Conservation (phyloP, 495 filamentous ascomycete species). For the Neurospora africana region DNA sequence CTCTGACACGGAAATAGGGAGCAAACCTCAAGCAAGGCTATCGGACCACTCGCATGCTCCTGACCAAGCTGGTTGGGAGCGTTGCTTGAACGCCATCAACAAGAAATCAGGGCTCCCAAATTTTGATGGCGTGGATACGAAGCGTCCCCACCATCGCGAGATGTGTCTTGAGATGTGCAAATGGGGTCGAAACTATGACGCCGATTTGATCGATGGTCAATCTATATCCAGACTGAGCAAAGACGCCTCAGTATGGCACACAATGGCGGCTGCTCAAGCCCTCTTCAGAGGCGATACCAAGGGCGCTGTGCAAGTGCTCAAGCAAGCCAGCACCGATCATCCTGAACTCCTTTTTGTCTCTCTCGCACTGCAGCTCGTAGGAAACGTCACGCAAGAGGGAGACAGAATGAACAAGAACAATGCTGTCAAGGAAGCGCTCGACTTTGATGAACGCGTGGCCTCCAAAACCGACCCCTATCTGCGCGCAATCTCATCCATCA, state of each 20-base stretch:
- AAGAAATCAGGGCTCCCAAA: slow-evolving; percentile 30
- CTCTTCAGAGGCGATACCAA: slow-evolving; percentile 62
- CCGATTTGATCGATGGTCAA: slow-evolving; percentile 40
- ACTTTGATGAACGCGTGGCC: slow-evolving; percentile 37
- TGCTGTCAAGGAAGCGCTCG: slow-evolving; percentile 25
- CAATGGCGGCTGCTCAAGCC: slow-evolving; percentile 70
- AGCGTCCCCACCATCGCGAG: slow-evolving; percentile 61
- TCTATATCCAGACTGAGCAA: slow-evolving; percentile 41
- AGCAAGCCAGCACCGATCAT: slow-evolving; percentile 35
- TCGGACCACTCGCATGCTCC: slow-evolving; percentile 29
- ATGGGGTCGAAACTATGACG: slow-evolving; percentile 48
- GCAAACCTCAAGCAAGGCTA: slow-evolving; percentile 31
- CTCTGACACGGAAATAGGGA: slow-evolving; percentile 12
- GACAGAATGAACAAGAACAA: slow-evolving; percentile 18
- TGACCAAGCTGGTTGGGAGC: slow-evolving; percentile 38
- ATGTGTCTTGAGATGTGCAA: slow-evolving; percentile 71
- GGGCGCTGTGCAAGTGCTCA: slow-evolving; percentile 42
- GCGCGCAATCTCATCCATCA: slow-evolving; percentile 82
- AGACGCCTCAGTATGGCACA: slow-evolving; percentile 54
- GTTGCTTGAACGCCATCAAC: slow-evolving; percentile 34
- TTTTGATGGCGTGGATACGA: slow-evolving; percentile 45
- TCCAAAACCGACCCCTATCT: slow-evolving; percentile 69
- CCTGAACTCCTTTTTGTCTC: slow-evolving; percentile 43
- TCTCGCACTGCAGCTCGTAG: slow-evolving; percentile 41
- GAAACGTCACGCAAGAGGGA: slow-evolving; percentile 2